A percentile compares a stretch with the other conserved stretches of the same genome.
These are phyloP conservation scores for Capniomyces stellatus DNA, from an alignment of 371 early-diverging fungal genomes.

Conservation along the genomic window DNA sequence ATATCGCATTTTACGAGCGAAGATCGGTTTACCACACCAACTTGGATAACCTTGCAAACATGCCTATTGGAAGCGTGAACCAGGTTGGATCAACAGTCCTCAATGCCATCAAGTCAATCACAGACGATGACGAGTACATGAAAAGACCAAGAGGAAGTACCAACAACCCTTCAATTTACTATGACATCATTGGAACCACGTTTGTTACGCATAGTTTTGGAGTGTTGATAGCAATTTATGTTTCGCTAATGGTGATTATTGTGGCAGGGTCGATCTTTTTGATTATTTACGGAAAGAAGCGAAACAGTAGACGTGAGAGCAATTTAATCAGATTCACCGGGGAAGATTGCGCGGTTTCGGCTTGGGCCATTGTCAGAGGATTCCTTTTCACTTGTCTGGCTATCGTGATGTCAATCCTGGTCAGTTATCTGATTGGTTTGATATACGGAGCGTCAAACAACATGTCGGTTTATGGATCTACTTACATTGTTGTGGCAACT, in stretches of 20 bases:
- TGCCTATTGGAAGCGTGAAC: background rate
- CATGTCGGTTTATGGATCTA: background rate
- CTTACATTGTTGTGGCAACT: background rate
- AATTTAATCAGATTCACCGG: too few species aligned
- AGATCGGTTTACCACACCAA: slow-evolving; percentile 50
- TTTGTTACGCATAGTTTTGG: background rate
- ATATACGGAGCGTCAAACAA: background rate
- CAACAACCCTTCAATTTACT: background rate
- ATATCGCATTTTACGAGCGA: slow-evolving; percentile 49
- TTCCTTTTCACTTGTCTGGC: background rate
- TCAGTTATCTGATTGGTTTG: background rate
- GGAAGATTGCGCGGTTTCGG: background rate
- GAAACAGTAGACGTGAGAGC: background rate
- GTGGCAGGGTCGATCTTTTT: background rate
- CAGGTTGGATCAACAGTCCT: background rate
- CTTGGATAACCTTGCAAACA: background rate
- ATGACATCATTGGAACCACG: background rate
- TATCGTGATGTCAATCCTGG: background rate
- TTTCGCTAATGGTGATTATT: background rate
- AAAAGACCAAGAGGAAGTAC: background rate
- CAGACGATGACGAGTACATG: slow-evolving; percentile 1
- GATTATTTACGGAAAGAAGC: background rate
- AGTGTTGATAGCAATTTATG: background rate
- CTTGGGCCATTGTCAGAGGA: background rate
- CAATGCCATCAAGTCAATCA: background rate